Percentiles rank a stretch among this genome's conserved stretches.
phyloP scores from a whole-genome alignment of 2,329 filamentous ascomycete species.

The Cytospora piceicola region DNA sequence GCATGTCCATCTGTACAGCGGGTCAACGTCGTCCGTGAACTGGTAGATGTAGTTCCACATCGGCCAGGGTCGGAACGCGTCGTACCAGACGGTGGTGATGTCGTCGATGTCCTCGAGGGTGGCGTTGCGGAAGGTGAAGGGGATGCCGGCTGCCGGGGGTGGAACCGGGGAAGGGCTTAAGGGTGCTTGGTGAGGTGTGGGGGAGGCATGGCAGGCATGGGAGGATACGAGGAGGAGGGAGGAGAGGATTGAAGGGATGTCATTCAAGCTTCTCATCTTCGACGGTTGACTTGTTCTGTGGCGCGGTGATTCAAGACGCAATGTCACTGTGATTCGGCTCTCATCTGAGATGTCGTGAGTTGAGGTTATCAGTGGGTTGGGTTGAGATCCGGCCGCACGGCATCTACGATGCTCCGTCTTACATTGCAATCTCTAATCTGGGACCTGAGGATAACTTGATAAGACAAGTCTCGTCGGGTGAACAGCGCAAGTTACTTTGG shows the following conservation, averaged over 20 bases:
- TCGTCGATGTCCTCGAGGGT: constrained; percentile 26
- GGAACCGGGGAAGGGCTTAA: not conserved
- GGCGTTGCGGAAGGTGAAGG: constrained; percentile 23
- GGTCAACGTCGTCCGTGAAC: constrained; percentile 21
- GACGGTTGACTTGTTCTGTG: not conserved
- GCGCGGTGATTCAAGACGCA: not conserved
- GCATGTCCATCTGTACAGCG: constrained; percentile 21
- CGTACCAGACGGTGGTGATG: constrained; percentile 14
- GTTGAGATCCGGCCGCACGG: not conserved
- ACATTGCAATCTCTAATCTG: not conserved
- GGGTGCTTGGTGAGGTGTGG: not conserved
- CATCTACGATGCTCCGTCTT: not conserved
- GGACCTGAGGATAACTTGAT: not conserved
- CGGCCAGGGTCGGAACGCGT: constrained; percentile 18
- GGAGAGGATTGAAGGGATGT: not conserved
- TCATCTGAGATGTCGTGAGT: not conserved
- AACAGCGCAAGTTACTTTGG: not conserved
- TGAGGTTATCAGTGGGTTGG: not conserved
- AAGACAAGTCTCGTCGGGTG: not conserved
- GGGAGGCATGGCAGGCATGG: not conserved
- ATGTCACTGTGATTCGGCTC: not conserved
- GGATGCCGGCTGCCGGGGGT: not conserved
- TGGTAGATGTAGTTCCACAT: constrained; percentile 19
- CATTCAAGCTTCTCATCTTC: not conserved
- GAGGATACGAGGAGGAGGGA: not conserved